These are phyloP conservation scores for Strigomonas culicis DNA, from an alignment of 208 protist species.

Conservation along the genomic window DNA sequence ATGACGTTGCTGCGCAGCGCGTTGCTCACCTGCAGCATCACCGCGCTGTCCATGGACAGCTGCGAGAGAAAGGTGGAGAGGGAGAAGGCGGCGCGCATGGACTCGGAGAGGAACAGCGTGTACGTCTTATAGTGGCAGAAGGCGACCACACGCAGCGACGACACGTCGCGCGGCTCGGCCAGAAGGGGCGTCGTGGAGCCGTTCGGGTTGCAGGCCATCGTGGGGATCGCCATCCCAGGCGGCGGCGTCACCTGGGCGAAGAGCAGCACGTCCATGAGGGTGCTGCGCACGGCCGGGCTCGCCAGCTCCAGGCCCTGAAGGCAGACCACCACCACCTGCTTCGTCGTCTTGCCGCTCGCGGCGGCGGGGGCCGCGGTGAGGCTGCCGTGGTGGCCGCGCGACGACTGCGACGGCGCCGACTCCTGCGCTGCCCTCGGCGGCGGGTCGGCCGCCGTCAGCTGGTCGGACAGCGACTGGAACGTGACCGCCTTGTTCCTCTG, in stretches of 20 bases:
- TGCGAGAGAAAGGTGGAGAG: conserved; percentile 84
- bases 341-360: neutral
- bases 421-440: too few relatives aligned
- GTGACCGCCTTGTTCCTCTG: too few relatives aligned
- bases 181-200: neutral
- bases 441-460: too few relatives aligned
- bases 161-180: conserved; percentile 6
- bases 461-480: too few relatives aligned
- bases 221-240: neutral
- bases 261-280: conserved; percentile 68
- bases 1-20: conserved; percentile 59
- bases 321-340: conserved; percentile 66
- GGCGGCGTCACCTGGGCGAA: conserved; percentile 38
- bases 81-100: conserved; percentile 59
- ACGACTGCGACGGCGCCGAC: too few relatives aligned
- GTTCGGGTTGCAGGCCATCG: too few relatives aligned
- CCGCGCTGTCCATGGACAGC: conserved; percentile 71
- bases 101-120: conserved; percentile 52
- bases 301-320: conserved; percentile 59
- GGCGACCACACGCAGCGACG: conserved; percentile 72
- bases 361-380: neutral
- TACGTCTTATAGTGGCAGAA: conserved; percentile 62
- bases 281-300: conserved; percentile 47
- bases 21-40: conserved; percentile 68
- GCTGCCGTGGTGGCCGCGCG: too few relatives aligned